These are phyloP conservation scores for Lactifluus hygrophoroides DNA, from an alignment of 768 basidiomycete species.

Conservation along the genomic window DNA sequence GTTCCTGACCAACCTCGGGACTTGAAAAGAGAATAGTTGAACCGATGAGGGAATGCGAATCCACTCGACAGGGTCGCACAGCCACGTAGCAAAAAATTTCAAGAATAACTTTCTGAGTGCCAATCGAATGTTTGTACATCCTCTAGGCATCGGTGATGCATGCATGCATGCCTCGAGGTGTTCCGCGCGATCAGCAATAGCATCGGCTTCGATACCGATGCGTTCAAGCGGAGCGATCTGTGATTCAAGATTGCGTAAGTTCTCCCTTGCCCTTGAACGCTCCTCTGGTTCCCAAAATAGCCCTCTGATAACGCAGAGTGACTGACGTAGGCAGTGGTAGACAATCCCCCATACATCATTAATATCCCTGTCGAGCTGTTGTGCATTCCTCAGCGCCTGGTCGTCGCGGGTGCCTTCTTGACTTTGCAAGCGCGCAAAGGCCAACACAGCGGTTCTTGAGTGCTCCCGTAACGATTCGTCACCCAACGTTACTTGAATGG, in stretches of 20 bases:
- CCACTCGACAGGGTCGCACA: not conserved
- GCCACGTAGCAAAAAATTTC: constrained; percentile 25
- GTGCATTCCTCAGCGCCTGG: not conserved
- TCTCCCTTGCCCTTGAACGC: not conserved
- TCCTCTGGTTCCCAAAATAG: too few species aligned
- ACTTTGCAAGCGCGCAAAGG: not conserved
- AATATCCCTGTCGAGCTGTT: not conserved
- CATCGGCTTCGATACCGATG: not conserved
- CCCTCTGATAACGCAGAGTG: not conserved
- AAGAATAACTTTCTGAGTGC: constrained; percentile 20
- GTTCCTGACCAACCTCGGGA: too few species aligned
- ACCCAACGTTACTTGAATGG: not conserved
- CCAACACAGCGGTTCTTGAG: not conserved
- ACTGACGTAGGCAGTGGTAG: not conserved
- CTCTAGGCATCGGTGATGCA: constrained; percentile 7
- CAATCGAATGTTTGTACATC: not conserved
- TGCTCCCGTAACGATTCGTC: not conserved
- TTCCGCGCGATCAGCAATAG: not conserved
- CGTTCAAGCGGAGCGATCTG: not conserved
- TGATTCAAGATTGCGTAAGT: not conserved
- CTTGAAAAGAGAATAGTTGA: too few species aligned
- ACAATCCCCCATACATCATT: not conserved
- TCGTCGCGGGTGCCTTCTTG: not conserved
- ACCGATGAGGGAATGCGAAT: too few species aligned
- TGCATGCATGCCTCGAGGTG: not conserved